These are phyloP conservation scores for Thinopyrum elongatum DNA, from an alignment of 176 grass and related monocot species.

Conservation along the genomic window DNA sequence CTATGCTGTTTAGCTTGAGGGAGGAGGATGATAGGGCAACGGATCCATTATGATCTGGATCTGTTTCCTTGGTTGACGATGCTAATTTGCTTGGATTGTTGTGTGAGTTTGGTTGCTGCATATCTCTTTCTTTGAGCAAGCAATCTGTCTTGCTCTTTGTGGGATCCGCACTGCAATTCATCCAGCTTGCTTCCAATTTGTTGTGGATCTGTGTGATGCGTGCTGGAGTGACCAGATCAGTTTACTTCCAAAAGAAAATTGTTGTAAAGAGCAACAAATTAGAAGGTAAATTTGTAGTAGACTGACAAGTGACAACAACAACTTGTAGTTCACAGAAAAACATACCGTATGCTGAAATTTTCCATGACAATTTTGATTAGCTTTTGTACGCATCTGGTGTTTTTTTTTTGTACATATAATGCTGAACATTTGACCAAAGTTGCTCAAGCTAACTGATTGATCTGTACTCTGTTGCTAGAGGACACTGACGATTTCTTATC, in stretches of 20 bases:
- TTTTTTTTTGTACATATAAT: background rate
- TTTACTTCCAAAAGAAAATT: background rate
- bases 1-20: background rate
- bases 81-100: background rate
- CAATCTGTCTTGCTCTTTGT: background rate
- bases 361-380: background rate
- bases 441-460: background rate
- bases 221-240: background rate
- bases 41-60: background rate
- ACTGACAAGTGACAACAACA: background rate
- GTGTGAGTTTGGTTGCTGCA: background rate
- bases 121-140: background rate
- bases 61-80: background rate
- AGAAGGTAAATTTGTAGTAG: background rate
- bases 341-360: background rate
- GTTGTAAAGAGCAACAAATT: background rate
- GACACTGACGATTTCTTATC: background rate
- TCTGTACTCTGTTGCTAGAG: background rate
- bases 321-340: background rate
- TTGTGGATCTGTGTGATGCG: background rate
- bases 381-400: background rate
- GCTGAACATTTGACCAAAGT: background rate
- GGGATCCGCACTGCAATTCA: background rate
- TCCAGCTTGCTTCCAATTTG: background rate
- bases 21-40: background rate